Evolutionary conservation across 2,329 filamentous ascomycete species (phyloP), one percentile per base, ranked within the genome.

Genomic region (Diaporthe citri): DNA sequence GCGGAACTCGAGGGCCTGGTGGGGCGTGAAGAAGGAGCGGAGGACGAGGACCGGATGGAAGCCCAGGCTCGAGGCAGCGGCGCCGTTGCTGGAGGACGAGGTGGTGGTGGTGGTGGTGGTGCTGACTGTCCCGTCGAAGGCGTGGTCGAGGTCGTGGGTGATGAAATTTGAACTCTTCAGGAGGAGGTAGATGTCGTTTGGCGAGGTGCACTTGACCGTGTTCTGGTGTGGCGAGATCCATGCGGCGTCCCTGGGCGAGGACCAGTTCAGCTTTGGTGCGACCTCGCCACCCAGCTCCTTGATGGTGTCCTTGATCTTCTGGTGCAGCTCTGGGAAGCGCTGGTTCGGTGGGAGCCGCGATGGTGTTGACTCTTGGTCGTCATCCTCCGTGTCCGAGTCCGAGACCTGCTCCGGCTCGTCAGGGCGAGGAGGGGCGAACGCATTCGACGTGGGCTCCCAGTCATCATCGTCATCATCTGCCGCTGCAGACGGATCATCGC

Each of bases 181-280:
- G 1, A 99, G 89, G 22, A 98, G 89, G 81, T 98, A 99, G 59
- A 99, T 91, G 80, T 99, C 97, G 82, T 97, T 97, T 3, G 97
- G 91, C 0, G 91, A 92, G 5, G 92, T 92, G 84, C 97, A 99
- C 83, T 97, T 95, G 85, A 98, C 93, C 62, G 94, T 97, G 84
- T 99, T 99, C 80, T 92, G 84, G 88, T 96, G 82, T 85, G 84
- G 92, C 84, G 90, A 91, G 83, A 99, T 98, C 93, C 95, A 98
- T 31, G 94, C 95, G 12, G 97, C 97, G 82, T 99, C 97, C 83
- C 98, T 98, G 5, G 97, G 97, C 5, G 95, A 93, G 8, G 96
- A 98, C 97, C 97, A 99, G 86, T 98, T 98, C 62, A 99, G 87
- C 84, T 99, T 99, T 0, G 97, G 97, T 2, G 94, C 93, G 12